Evolutionary conservation across 1,284 basidiomycete species (phyloP).

Genomic region (Cryptococcus hybrid): DNA sequence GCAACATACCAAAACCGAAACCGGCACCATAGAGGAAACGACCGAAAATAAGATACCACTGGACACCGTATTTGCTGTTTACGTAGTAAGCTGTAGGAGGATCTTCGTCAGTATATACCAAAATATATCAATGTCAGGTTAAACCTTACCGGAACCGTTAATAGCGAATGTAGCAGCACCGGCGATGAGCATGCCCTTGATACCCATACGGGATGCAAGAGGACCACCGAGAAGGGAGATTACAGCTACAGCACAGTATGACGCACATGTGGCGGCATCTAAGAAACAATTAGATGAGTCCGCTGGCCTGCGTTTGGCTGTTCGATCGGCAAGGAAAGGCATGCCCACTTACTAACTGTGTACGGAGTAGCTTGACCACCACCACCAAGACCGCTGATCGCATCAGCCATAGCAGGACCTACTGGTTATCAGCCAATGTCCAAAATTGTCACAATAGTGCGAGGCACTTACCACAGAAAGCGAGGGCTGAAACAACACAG

Average conservation of each 20-base stretch:
- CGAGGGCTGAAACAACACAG: constrained; percentile 6
- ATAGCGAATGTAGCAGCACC: constrained; percentile 25
- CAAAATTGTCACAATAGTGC: not conserved
- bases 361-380: constrained; percentile 14
- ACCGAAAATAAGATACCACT: constrained; percentile 27
- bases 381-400: constrained; percentile 13
- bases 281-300: not conserved
- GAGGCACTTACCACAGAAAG: constrained; percentile 2
- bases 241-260: constrained; percentile 12
- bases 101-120: no score
- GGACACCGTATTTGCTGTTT: constrained; percentile 20
- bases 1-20: constrained; percentile 26
- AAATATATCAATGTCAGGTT: not conserved
- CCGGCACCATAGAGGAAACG: constrained; percentile 20
- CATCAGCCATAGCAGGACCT: constrained; percentile 12
- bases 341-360: constrained; percentile 3
- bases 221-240: constrained; percentile 20
- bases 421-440: not conserved
- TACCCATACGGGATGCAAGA: constrained; percentile 16
- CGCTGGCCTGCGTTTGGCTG: not conserved
- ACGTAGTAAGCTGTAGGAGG: constrained; percentile 14
- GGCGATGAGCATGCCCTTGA: constrained; percentile 15
- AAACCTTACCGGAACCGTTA: constrained; percentile 11
- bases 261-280: constrained; percentile 11
- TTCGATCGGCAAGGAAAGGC: no score